Evolutionary conservation across 1,284 basidiomycete species (phyloP), one percentile per base, ranked within the genome.

Genomic region (Crucibulum parvulum): DNA sequence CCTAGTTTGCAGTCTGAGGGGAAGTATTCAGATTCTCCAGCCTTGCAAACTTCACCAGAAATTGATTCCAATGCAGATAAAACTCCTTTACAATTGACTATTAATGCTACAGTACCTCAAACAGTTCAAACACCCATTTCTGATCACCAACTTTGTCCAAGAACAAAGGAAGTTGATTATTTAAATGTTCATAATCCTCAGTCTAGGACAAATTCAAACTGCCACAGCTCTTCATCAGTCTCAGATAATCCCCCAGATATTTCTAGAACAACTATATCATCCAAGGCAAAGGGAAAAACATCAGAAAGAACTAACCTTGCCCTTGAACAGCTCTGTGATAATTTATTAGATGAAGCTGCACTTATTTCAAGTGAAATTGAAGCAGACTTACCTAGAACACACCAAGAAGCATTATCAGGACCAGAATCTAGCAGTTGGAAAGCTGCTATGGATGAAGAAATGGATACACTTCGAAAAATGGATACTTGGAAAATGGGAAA

Each of bases 371-470:
- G 7, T 3, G 48, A 56, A 31, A 31, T 31, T 16, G 18, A 31
- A 36, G 41, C 51, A 10, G 37, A 34, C 8, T 1, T 53, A 38
- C 54, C 55, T n/a, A 24, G n/a, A 48, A 52, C 18, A 15, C 13
- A 51, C 34, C 51, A 64, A 10, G 59, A 64, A 24, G 65, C 65
- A 31, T 34, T 60, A 6, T 9, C 38, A 1, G 56, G 60, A 15
- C 13, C 18, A 7, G 55, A 66, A 31, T 43, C 35, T 1, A 13
- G 45, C 1, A 8, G 60, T 7, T 74, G 71, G 71, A 55, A 62
- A 43, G 54, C 51, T 48, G 70, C 66, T 6, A 66, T 71, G 16
- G 57, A 66, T 3, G 63, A 65, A 37, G 70, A 74, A 50, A 46
- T 69, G 9, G 51, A 41, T 3, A 58, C 37, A 10, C 51, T 72